A percentile compares a stretch with the other conserved stretches of the same genome.
Conservation (phyloP, 2,329 filamentous ascomycete genomes). For the Diaporthe eres region DNA sequence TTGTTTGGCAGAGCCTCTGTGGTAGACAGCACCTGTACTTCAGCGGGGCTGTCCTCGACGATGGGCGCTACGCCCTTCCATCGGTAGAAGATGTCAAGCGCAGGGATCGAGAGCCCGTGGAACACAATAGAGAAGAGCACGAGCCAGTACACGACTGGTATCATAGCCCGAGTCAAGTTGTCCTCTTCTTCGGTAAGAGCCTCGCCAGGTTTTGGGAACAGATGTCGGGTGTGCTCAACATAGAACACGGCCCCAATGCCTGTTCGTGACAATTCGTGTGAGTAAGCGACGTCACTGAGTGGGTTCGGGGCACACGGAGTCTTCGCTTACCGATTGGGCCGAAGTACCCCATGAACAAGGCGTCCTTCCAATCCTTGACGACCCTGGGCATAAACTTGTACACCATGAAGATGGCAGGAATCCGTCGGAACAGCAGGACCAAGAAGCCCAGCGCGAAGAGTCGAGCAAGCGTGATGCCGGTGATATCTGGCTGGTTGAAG, state of each 20-base stretch:
- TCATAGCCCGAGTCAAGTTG: background rate
- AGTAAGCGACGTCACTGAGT: background rate
- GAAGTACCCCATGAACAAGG: background rate
- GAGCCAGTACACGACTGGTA: background rate
- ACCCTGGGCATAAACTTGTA: conserved; percentile 5
- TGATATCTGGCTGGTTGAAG: background rate
- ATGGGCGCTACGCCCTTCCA: background rate
- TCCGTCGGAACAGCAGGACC: background rate
- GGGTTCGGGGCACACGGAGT: too few species aligned
- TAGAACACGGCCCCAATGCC: background rate
- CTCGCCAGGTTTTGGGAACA: background rate
- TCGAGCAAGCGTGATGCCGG: background rate
- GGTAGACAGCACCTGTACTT: background rate
- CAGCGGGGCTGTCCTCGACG: background rate
- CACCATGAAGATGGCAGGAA: background rate
- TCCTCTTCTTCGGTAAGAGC: background rate
- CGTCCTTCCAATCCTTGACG: background rate
- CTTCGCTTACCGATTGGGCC: background rate
- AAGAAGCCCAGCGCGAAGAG: background rate
- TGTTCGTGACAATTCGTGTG: background rate
- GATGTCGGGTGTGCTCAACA: background rate
- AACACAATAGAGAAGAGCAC: background rate
- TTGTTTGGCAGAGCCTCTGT: background rate
- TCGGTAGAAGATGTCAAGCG: background rate
- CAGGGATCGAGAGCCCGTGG: background rate